These are phyloP conservation scores for Apiospora phragmitis DNA, from an alignment of 2,329 filamentous ascomycete genomes.

Conservation along the genomic window DNA sequence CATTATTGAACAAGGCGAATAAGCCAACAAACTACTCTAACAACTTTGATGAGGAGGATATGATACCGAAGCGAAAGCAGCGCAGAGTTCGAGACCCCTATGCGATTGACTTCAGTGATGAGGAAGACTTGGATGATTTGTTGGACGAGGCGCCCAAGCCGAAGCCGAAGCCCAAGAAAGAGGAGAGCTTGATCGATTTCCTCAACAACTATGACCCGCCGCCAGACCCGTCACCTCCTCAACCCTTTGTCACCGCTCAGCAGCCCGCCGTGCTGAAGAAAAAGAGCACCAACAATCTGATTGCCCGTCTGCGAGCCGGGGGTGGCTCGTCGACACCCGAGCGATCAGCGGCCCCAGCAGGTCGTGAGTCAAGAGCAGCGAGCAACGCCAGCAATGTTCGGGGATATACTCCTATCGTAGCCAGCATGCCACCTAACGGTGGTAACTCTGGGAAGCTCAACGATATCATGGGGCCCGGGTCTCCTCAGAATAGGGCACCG, in stretches of 20 bases:
- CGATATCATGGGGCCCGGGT: constrained; percentile 23
- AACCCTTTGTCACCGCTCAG: constrained; percentile 33
- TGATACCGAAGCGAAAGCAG: constrained; percentile 71
- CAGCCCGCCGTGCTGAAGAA: constrained; percentile 59
- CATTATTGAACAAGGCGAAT: constrained; percentile 53
- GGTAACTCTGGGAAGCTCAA: constrained; percentile 40
- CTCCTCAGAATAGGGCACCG: constrained; percentile 20
- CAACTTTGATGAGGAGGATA: constrained; percentile 51
- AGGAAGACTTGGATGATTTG: constrained; percentile 49
- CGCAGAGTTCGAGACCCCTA: constrained; percentile 85
- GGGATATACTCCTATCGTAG: constrained; percentile 55
- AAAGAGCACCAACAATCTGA: constrained; percentile 61
- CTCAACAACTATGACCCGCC: constrained; percentile 70
- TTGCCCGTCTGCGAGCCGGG: constrained; percentile 54
- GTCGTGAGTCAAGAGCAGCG: constrained; percentile 15
- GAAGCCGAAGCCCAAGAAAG: constrained; percentile 45
- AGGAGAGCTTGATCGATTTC: constrained; percentile 75
- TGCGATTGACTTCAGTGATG: constrained; percentile 80
- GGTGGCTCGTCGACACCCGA: constrained; percentile 27
- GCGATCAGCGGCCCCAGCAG: constrained; percentile 11
- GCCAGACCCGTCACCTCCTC: constrained; percentile 42
- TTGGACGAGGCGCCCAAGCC: constrained; percentile 53
- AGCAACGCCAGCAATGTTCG: constrained; percentile 33
- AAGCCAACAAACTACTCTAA: constrained; percentile 38
- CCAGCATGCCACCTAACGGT: constrained; percentile 46